Conservation (phyloP, 306 rosid genomes). For the Notholithocarpus densiflorus region DNA sequence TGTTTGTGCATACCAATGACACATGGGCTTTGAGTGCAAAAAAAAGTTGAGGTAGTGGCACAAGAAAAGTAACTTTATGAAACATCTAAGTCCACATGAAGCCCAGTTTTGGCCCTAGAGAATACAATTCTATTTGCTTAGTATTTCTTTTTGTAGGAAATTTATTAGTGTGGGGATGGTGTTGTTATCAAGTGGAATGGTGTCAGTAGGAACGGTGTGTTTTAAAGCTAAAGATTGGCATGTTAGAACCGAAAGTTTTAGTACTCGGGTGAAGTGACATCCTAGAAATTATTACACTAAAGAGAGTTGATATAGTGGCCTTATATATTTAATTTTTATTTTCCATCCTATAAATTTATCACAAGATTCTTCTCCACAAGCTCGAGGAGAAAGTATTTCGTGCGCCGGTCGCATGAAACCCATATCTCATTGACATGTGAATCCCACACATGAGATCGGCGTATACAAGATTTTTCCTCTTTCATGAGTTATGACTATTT, state of each 20-base stretch:
- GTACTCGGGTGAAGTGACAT: neutral
- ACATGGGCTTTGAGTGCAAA: slow-evolving; percentile 25
- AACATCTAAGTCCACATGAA: slow-evolving; percentile 25
- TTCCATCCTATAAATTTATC: neutral
- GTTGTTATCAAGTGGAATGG: neutral
- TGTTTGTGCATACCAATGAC: slow-evolving; percentile 1
- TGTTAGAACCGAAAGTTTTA: neutral
- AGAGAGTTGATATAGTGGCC: neutral
- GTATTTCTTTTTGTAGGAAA: neutral
- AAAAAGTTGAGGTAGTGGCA: slow-evolving; percentile 27
- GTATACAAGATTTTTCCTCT: too few relatives aligned
- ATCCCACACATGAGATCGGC: too few relatives aligned
- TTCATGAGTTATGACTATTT: neutral
- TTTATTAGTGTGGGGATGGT: neutral
- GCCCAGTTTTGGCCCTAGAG: slow-evolving; percentile 21
- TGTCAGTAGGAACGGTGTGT: slow-evolving; percentile 1
- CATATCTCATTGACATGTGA: too few relatives aligned
- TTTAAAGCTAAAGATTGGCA: neutral
- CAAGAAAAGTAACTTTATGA: slow-evolving; percentile 34
- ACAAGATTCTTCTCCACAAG: neutral
- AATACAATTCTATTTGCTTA: neutral
- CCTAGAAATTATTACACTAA: neutral
- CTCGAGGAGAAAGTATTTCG: too few relatives aligned
- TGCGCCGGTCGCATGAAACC: accelerated
- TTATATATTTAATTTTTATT: neutral